Percentiles rank a stretch among this genome's conserved stretches.
These are phyloP conservation scores for Lachnellula cervina DNA, from an alignment of 2,329 filamentous ascomycete genomes.

Conservation along the genomic window DNA sequence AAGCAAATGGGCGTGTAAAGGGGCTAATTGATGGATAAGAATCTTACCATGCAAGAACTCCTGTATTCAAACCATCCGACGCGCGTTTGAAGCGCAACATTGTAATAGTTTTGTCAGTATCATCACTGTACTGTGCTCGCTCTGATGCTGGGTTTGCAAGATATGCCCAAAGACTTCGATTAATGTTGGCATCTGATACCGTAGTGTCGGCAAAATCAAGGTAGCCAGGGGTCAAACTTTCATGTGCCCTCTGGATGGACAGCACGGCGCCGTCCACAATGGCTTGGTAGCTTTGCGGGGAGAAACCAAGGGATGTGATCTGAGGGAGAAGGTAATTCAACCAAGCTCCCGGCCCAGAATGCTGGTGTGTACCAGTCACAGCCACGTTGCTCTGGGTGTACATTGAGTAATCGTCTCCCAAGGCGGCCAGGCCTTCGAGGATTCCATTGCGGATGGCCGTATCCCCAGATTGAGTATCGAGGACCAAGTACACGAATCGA, in stretches of 20 bases:
- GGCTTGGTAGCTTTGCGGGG: conserved; percentile 81
- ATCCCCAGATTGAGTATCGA: conserved; percentile 83
- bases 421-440: conserved; percentile 62
- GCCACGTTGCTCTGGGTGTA: conserved; percentile 80
- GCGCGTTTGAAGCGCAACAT: conserved; percentile 72
- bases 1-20: conserved; percentile 20
- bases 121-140: conserved; percentile 57
- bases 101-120: conserved; percentile 70
- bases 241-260: conserved; percentile 77
- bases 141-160: conserved; percentile 77
- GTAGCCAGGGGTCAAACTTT: conserved; percentile 58
- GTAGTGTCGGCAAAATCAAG: conserved; percentile 66
- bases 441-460: conserved; percentile 83
- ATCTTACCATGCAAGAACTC: conserved; percentile 69
- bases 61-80: conserved; percentile 69
- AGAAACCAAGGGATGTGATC: conserved; percentile 80
- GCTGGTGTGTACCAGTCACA: conserved; percentile 86
- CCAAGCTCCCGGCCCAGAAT: conserved; percentile 87
- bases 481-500: conserved; percentile 78
- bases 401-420: conserved; percentile 67
- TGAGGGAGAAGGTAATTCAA: conserved; percentile 90
- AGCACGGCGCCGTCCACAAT: conserved; percentile 80
- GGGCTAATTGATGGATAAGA: conserved; percentile 30
- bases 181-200: conserved; percentile 74
- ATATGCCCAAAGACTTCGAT: conserved; percentile 83